Conservation (phyloP, 129 eudicot genomes). For the Centaurea solstitialis region DNA sequence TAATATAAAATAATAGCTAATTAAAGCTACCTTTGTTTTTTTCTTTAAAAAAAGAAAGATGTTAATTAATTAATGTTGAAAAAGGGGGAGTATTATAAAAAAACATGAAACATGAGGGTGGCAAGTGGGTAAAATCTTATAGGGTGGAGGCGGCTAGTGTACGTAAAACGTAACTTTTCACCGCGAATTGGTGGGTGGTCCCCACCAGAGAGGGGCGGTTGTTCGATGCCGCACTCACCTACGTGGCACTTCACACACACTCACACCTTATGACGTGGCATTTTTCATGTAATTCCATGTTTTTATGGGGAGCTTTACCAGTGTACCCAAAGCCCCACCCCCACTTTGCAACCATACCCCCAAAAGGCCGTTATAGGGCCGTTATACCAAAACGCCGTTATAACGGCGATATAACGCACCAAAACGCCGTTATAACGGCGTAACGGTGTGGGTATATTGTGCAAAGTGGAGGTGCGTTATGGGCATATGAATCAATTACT, state of each 20-base stretch:
- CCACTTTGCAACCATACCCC: no score
- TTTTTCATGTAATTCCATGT: not conserved
- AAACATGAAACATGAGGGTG: not conserved
- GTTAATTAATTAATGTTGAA: not conserved
- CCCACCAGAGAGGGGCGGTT: not conserved
- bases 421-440: no score
- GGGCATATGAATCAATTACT: no score
- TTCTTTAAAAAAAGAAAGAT: not conserved
- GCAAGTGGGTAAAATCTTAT: not conserved
- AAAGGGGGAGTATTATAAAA: not conserved
- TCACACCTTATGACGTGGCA: not conserved
- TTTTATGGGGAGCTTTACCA: no score
- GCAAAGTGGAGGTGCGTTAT: no score
- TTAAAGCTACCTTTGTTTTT: not conserved
- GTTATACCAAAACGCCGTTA: no score
- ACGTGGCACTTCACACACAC: not conserved
- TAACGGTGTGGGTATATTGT: no score
- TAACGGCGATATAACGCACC: no score
- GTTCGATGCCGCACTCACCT: not conserved
- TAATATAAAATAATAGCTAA: not conserved
- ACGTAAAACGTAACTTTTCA: not conserved
- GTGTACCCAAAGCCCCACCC: no score
- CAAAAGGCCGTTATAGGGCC: no score
- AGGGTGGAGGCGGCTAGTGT: conserved; percentile 7
- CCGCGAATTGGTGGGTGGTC: not conserved